Evolutionary conservation across 2,329 filamentous ascomycete species (phyloP).

Genomic region (Fusarium palustre): DNA sequence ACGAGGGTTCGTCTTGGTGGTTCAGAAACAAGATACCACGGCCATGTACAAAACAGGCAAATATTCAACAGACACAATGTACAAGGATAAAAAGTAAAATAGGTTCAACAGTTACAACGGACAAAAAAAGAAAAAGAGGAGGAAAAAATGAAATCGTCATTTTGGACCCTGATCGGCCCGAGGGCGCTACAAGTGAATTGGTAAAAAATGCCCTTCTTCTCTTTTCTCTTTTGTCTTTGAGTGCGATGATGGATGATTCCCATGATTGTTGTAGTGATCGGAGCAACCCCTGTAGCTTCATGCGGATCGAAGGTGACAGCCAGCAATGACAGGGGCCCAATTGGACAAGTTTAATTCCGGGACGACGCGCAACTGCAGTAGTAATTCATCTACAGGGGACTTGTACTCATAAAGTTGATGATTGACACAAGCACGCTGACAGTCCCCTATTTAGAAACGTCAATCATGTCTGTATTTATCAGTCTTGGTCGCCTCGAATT

Average conservation of each 20-base stretch:
- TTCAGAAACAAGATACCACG: not conserved
- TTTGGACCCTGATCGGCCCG: constrained; percentile 1
- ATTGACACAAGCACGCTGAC: not conserved
- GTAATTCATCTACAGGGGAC: not conserved
- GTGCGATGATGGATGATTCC: constrained; percentile 38
- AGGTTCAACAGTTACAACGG: not conserved
- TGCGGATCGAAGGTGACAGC: not conserved
- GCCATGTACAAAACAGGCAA: constrained; percentile 5
- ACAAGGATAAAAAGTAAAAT: not conserved
- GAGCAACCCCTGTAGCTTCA: not conserved
- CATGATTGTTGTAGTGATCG: constrained; percentile 45
- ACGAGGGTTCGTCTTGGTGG: not conserved
- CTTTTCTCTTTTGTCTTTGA: constrained; percentile 2
- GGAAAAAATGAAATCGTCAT: not conserved
- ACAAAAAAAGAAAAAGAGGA: not conserved
- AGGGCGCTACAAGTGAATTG: not conserved
- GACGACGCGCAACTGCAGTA: not conserved
- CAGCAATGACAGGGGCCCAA: not conserved
- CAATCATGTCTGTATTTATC: constrained; percentile 29
- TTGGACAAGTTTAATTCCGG: not conserved
- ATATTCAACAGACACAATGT: not conserved
- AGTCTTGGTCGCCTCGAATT: constrained; percentile 4
- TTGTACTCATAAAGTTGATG: not conserved
- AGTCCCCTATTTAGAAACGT: constrained; percentile 9
- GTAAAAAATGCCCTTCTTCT: constrained; percentile 2